A percentile compares a stretch with the other conserved stretches of the same genome.
Evolutionary conservation across 441 rosid genomes (phyloP).

Genomic region (Flueggea neowawraea): DNA sequence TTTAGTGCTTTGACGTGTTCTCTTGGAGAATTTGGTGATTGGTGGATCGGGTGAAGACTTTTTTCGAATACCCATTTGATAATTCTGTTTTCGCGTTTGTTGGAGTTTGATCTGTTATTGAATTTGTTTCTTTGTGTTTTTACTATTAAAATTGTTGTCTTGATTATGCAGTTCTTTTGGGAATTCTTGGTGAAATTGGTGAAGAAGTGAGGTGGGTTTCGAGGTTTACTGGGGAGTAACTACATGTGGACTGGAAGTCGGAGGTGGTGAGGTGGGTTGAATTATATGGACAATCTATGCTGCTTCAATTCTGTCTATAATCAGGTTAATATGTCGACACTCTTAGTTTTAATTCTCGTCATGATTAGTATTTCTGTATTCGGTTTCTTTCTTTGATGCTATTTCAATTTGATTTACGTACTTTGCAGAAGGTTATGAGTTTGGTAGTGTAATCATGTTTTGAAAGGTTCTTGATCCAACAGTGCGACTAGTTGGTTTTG

Average conservation of each 20-base stretch:
- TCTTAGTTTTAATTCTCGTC: background rate
- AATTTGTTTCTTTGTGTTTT: background rate
- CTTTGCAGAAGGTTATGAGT: too few species aligned
- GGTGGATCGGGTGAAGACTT: slow-evolving; percentile 19
- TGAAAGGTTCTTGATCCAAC: too few species aligned
- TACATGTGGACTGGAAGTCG: slow-evolving; percentile 28
- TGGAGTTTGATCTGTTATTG: too few species aligned
- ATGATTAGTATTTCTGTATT: background rate
- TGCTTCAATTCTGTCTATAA: slow-evolving; percentile 33
- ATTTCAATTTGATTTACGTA: too few species aligned
- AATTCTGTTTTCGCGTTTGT: slow-evolving; percentile 6
- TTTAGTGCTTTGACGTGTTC: slow-evolving; percentile 10
- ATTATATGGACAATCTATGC: slow-evolving; percentile 38
- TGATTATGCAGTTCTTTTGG: slow-evolving; percentile 15
- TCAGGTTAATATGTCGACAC: background rate
- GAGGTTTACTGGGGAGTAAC: slow-evolving; percentile 5
- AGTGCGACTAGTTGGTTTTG: too few species aligned
- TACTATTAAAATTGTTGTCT: slow-evolving; percentile 16
- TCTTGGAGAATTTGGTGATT: slow-evolving; percentile 9
- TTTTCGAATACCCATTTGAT: slow-evolving; percentile 15
- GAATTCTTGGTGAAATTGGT: background rate
- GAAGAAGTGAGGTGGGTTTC: slow-evolving; percentile 4
- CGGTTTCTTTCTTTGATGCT: background rate
- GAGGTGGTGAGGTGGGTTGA: slow-evolving; percentile 7
- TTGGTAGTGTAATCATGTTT: too few species aligned